These are phyloP conservation scores for Podaxis sp. DNA, from an alignment of 768 basidiomycete species.

Conservation along the genomic window DNA sequence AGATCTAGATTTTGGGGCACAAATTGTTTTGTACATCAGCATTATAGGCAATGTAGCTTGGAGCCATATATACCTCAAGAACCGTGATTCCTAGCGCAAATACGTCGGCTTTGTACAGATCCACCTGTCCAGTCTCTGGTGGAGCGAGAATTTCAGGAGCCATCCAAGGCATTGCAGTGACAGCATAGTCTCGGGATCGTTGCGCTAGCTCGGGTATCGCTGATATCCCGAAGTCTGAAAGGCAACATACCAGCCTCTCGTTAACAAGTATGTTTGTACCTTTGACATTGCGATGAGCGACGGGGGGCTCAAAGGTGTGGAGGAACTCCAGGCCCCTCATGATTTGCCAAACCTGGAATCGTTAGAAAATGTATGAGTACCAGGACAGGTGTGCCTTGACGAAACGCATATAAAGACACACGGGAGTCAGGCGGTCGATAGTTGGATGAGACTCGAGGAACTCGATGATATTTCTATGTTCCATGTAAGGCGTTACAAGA, in stretches of 20 bases:
- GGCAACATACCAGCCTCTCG: not conserved
- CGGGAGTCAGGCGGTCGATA: not conserved
- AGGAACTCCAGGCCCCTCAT: slow-evolving; percentile 2
- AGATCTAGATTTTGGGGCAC: not conserved
- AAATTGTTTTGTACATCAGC: not conserved
- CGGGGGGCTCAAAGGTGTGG: not conserved
- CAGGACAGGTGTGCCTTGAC: not conserved
- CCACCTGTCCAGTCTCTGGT: not conserved
- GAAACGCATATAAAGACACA: not conserved
- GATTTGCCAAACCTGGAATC: slow-evolving; percentile 2
- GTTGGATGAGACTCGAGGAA: not conserved
- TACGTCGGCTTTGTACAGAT: not conserved
- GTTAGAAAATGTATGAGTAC: not conserved
- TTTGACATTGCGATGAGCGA: not conserved
- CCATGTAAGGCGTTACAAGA: not conserved
- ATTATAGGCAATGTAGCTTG: not conserved
- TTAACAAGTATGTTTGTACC: slow-evolving; percentile 1
- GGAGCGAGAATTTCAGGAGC: not conserved
- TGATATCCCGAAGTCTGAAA: slow-evolving; percentile 2
- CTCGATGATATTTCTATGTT: not conserved
- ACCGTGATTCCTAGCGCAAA: not conserved
- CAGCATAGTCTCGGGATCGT: not conserved
- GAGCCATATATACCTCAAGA: not conserved
- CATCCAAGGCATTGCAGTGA: not conserved
- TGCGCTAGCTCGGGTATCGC: not conserved